These are phyloP conservation scores for Zanthoxylum bungeanum DNA, from an alignment of 345 rosid genomes.

Conservation along the genomic window DNA sequence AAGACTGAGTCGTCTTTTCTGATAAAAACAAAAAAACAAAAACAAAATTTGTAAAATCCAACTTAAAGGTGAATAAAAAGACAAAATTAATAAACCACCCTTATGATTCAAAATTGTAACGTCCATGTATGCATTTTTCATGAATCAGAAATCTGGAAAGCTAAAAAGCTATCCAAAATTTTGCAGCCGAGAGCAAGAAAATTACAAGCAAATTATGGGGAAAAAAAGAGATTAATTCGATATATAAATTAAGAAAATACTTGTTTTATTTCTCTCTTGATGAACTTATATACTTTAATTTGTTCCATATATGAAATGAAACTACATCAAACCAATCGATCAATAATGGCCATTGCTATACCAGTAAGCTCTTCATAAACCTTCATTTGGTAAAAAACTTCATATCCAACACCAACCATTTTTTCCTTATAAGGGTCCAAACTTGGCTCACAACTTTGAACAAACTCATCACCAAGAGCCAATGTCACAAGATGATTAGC, in stretches of 20 bases:
- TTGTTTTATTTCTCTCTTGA: background rate
- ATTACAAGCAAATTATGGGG: background rate
- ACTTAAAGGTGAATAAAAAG: background rate
- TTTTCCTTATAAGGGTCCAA: background rate
- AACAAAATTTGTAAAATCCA: background rate
- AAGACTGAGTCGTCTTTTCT: too few relatives aligned
- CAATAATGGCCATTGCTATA: conserved; percentile 27
- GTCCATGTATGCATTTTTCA: background rate
- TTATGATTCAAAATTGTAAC: background rate
- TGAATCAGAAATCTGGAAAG: background rate
- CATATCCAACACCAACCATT: background rate
- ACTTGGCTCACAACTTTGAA: background rate
- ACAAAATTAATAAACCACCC: background rate
- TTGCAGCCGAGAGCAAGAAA: too few relatives aligned
- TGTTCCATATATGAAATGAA: background rate
- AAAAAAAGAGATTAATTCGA: background rate
- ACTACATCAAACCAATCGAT: conserved; percentile 11
- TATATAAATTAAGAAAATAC: background rate
- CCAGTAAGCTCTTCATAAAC: conserved; percentile 22
- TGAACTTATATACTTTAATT: background rate
- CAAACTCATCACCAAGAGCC: background rate
- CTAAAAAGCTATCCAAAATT: background rate
- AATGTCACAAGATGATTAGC: background rate
- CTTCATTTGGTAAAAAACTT: conserved; percentile 9
- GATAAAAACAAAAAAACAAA: too few relatives aligned